These are phyloP conservation scores for Penicillium corylophilum DNA, from an alignment of 2,329 filamentous ascomycete genomes.

Conservation along the genomic window DNA sequence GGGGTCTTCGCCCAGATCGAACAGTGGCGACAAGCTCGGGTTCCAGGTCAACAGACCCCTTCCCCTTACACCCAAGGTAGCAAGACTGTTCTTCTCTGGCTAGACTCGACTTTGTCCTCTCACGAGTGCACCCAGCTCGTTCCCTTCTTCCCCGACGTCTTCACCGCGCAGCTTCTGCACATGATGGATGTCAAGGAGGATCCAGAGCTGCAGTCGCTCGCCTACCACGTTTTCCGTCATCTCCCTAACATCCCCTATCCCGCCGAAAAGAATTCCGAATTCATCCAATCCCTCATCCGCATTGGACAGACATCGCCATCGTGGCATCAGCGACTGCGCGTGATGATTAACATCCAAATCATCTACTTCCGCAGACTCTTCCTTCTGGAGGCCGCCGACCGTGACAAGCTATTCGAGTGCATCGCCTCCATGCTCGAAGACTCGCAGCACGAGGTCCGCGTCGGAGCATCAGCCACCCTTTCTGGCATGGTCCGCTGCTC, in stretches of 20 bases:
- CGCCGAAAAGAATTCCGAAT: slow-evolving; percentile 76
- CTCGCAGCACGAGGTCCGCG: slow-evolving; percentile 86
- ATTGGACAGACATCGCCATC: slow-evolving; percentile 81
- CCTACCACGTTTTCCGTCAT: slow-evolving; percentile 96
- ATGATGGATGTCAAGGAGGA: slow-evolving; percentile 99
- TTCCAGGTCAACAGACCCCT: slow-evolving; percentile 85
- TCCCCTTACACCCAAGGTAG: slow-evolving; percentile 93
- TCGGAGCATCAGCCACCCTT: slow-evolving; percentile 86
- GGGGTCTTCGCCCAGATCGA: slow-evolving; percentile 78
- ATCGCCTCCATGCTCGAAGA: slow-evolving; percentile 96
- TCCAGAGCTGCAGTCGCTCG: slow-evolving; percentile 87
- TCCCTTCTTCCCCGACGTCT: slow-evolving; percentile 83
- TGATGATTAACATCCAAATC: slow-evolving; percentile 97
- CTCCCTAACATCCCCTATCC: slow-evolving; percentile 93
- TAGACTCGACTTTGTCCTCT: slow-evolving; percentile 85
- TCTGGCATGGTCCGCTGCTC: slow-evolving; percentile 98
- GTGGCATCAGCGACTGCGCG: slow-evolving; percentile 93
- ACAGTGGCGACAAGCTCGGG: slow-evolving; percentile 79
- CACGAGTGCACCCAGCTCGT: slow-evolving; percentile 90
- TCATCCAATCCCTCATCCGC: slow-evolving; percentile 81
- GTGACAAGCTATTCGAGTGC: slow-evolving; percentile 79
- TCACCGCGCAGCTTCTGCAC: slow-evolving; percentile 90
- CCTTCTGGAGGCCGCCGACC: slow-evolving; percentile 71
- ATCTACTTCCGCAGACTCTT: slow-evolving; percentile 97
- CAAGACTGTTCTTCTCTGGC: slow-evolving; percentile 93